These are phyloP conservation scores for Pseudonectria foliicola DNA, from an alignment of 2,329 filamentous ascomycete genomes.

Conservation along the genomic window DNA sequence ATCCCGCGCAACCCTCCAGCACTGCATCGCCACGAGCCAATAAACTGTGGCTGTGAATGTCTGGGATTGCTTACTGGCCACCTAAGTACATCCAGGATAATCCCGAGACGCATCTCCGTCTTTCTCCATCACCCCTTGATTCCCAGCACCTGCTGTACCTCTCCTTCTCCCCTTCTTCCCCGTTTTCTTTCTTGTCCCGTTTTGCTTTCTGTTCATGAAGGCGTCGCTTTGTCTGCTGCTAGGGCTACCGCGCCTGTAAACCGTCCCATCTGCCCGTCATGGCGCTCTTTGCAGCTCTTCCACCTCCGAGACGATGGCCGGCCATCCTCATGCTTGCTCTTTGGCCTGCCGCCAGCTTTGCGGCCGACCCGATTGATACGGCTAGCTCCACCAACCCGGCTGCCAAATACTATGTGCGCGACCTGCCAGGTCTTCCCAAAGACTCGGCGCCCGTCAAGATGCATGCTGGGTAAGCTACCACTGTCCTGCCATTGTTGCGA, in stretches of 20 bases:
- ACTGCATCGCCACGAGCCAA: too few relatives aligned
- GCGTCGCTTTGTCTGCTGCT: constrained; percentile 3
- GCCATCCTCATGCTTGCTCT: constrained; percentile 33
- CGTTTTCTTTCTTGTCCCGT: too few relatives aligned
- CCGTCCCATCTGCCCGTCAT: constrained; percentile 13
- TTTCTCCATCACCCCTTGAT: constrained; percentile 10
- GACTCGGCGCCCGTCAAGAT: constrained; percentile 75
- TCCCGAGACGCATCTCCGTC: constrained; percentile 1
- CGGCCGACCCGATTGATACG: constrained; percentile 10
- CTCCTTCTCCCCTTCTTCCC: constrained; percentile 3
- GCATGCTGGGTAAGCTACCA: constrained; percentile 79
- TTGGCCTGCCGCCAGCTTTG: constrained; percentile 30
- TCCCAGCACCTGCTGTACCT: constrained; percentile 3
- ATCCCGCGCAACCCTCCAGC: too few relatives aligned
- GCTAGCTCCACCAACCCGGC: constrained; percentile 14
- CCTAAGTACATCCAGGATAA: background rate
- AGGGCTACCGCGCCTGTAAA: constrained; percentile 5
- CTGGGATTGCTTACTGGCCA: too few relatives aligned
- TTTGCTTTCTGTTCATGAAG: constrained; percentile 4
- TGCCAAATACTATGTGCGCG: constrained; percentile 83
- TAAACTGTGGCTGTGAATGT: too few relatives aligned
- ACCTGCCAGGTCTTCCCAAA: constrained; percentile 75
- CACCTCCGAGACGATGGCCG: constrained; percentile 23
- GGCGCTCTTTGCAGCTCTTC: constrained; percentile 18
- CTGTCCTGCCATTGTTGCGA: background rate